A percentile compares a stretch with the other conserved stretches of the same genome.
Conservation (phyloP, 768 basidiomycete genomes). For the Naganishia kalamii region DNA sequence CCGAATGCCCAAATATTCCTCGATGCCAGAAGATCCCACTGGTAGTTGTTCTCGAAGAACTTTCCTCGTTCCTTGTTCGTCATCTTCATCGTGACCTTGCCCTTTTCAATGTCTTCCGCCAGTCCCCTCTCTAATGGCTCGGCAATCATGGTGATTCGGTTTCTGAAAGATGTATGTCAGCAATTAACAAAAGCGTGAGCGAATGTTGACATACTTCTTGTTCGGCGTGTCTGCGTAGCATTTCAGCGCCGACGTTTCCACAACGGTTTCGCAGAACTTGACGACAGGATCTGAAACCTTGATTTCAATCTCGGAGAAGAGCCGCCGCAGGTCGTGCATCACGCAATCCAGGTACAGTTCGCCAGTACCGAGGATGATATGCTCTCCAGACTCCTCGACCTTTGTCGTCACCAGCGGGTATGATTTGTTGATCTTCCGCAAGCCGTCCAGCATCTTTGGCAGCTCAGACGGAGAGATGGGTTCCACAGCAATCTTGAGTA, state of each 20-base stretch:
- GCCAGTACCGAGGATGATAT: conserved; percentile 92
- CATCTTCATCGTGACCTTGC: conserved; percentile 90
- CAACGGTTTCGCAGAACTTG: conserved; percentile 94
- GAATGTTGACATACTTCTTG: conserved; percentile 51
- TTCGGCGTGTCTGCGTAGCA: conserved; percentile 99
- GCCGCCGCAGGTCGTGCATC: conserved; percentile 83
- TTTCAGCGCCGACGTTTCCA: conserved; percentile 95
- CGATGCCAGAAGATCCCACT: conserved; percentile 95
- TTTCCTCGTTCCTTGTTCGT: conserved; percentile 87
- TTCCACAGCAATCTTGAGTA: conserved; percentile 96
- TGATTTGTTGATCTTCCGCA: conserved; percentile 95
- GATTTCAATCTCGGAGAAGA: conserved; percentile 98
- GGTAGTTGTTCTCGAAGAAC: conserved; percentile 94
- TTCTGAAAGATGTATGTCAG: conserved; percentile 53
- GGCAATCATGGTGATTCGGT: conserved; percentile 97
- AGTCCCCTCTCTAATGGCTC: conserved; percentile 93
- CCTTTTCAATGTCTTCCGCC: conserved; percentile 91
- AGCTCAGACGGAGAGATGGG: conserved; percentile 95
- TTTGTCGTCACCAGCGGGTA: conserved; percentile 91
- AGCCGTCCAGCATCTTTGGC: conserved; percentile 95
- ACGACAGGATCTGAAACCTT: conserved; percentile 99
- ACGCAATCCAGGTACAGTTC: conserved; percentile 95
- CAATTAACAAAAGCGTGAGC: conserved; percentile 57
- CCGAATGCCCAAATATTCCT: conserved; percentile 99
- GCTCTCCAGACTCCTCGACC: conserved; percentile 97